Evolutionary conservation across 192 early-diverging fungal species (phyloP).

Genomic region (Funneliformis mosseae): DNA sequence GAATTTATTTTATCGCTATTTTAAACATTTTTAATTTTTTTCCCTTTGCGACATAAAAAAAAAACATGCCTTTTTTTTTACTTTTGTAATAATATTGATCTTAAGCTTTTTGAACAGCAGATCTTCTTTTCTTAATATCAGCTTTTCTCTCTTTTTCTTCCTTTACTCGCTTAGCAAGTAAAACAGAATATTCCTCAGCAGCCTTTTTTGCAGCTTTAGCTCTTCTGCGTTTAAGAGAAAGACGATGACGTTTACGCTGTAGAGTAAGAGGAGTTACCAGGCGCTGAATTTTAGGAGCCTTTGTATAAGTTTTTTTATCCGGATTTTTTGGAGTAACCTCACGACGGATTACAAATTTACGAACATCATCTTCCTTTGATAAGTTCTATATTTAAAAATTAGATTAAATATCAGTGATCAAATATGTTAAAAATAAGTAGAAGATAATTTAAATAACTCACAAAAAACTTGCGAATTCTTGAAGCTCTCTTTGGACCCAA

Average conservation of each 20-base stretch:
- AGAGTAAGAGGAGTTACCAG: conserved; percentile 95
- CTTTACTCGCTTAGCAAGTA: conserved; percentile 91
- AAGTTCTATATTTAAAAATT: conserved; percentile 63
- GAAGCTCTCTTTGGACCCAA: conserved; percentile 98
- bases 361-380: conserved; percentile 98
- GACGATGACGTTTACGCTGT: conserved; percentile 91
- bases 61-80: too few species aligned
- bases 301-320: conserved; percentile 93
- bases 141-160: conserved; percentile 90
- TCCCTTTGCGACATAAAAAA: too few species aligned
- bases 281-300: conserved; percentile 97
- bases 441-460: conserved; percentile 43
- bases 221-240: conserved; percentile 86
- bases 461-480: conserved; percentile 99
- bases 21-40: background rate
- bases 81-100: background rate
- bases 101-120: conserved; percentile 41
- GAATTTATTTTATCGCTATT: background rate
- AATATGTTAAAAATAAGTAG: background rate
- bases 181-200: conserved; percentile 72
- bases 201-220: conserved; percentile 80
- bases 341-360: conserved; percentile 99
- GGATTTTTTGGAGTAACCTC: conserved; percentile 88
- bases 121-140: conserved; percentile 74
- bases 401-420: background rate